phyloP scores from a whole-genome alignment of 257 asterid genomes.

The Solanum ossicruentum region DNA sequence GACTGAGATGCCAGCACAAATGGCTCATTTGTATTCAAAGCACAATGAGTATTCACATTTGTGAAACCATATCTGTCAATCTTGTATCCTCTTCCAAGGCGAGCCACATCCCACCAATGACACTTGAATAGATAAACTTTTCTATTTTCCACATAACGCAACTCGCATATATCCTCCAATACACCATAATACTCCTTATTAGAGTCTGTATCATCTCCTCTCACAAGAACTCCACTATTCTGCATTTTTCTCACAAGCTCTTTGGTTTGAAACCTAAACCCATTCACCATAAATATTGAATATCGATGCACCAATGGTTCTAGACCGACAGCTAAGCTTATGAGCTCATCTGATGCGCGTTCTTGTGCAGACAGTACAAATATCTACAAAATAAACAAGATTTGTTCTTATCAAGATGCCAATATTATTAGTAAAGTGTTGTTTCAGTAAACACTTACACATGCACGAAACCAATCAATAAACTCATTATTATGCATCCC shows the following conservation, averaged over 20 bases:
- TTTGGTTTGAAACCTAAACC: background rate
- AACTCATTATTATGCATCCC: background rate
- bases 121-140: background rate
- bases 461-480: background rate
- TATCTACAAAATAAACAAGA: background rate
- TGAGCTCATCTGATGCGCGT: background rate
- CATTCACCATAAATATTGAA: background rate
- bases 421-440: background rate
- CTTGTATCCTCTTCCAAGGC: background rate
- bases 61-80: background rate
- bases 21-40: background rate
- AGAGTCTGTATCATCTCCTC: background rate
- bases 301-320: background rate
- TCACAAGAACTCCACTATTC: background rate
- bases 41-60: background rate
- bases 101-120: background rate
- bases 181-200: too few species aligned
- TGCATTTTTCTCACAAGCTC: background rate
- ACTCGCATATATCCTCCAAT: background rate
- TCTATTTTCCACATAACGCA: background rate
- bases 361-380: background rate
- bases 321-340: background rate
- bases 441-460: background rate
- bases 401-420: background rate
- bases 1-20: background rate